Base-by-base conservation (phyloP, 371 early-diverging fungal genomes). In the Saksenaea vasiformis region DNA sequence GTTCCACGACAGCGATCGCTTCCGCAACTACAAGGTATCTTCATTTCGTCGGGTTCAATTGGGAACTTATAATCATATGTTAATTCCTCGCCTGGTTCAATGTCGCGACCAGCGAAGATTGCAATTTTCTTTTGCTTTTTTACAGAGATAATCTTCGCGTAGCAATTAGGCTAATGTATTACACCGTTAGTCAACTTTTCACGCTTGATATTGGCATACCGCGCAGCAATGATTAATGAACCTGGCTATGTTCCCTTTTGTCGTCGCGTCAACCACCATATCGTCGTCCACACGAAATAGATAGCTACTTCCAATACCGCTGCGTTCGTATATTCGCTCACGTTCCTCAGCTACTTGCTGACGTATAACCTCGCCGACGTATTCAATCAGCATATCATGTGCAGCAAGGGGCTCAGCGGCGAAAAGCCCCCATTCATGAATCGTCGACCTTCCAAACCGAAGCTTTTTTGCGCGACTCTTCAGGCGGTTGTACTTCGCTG, bases 11-110 rank as follows among this genome's bases (percentile, higher is more conserved):
- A 93, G 56, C 74, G 80, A 58, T 72, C 73, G 22, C 95, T 87
- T 5, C 94, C 96, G 68, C 97, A 96, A 28, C 88, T 78, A 69
- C 97, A 96, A n/a, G 93, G 93, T 54, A 97, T 94, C 76, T 96
- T 95, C 51, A 47, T 47, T 22, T 47, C 51, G 35, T 83, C 83
- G 8, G 77, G 74, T 71, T 97, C 96, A n/a, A 89, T 78, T 2
- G 95, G 95, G 78, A 95, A 95, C 83, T 96, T 94, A 84, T 97
- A 98, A 74, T 98, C 95, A 70, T 97, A 97, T 0, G 98, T 97
- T 54, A 98, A 90, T 73, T 98, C 98, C 69, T 97, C 96, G 24
- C 93, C 95, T 26, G 83, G 86, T 58, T 87, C 82, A 66, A 95
- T 93, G 68, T 93, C 90, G n/a, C 87, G 78, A 66, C 86, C 88